Percentiles rank a stretch among this genome's conserved stretches.
phyloP scores from a whole-genome alignment of 345 rosid genomes.

The Mangifera indica region DNA sequence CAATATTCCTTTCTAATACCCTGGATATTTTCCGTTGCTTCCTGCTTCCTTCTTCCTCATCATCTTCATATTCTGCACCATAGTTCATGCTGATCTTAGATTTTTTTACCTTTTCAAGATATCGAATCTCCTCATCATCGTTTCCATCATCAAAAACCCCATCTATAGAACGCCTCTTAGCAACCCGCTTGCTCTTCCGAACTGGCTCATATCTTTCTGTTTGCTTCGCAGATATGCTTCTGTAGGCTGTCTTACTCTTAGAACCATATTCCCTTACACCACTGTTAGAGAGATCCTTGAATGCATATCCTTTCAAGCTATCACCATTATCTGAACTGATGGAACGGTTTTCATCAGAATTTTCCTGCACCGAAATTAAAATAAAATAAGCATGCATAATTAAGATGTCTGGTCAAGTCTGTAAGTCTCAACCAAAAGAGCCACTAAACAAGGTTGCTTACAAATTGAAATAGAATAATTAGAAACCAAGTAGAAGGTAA shows the following conservation, averaged over 20 bases:
- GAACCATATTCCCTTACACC: constrained; percentile 30
- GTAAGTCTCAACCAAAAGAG: constrained; percentile 15
- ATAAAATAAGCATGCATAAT: constrained; percentile 18
- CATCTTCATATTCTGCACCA: constrained; percentile 25
- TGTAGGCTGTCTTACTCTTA: constrained; percentile 27
- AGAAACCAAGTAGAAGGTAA: background rate
- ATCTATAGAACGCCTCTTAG: constrained; percentile 42
- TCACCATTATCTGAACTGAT: constrained; percentile 31
- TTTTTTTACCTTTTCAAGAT: constrained; percentile 47
- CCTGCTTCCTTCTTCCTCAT: constrained; percentile 33
- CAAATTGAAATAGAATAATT: background rate
- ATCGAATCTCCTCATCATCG: constrained; percentile 55
- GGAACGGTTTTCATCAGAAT: constrained; percentile 31
- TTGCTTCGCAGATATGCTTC: constrained; percentile 28
- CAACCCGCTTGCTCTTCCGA: constrained; percentile 53
- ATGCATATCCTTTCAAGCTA: constrained; percentile 39
- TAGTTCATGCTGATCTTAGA: constrained; percentile 28
- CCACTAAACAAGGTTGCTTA: background rate
- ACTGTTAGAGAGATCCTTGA: constrained; percentile 38
- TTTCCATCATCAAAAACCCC: constrained; percentile 38
- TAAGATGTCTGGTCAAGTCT: background rate
- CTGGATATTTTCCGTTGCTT: constrained; percentile 43
- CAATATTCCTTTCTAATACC: constrained; percentile 41
- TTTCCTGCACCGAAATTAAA: constrained; percentile 33
- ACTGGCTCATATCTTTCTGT: constrained; percentile 33